phyloP scores from a whole-genome alignment of 495 filamentous ascomycete species.

The Aspergillus coremiiformis region DNA sequence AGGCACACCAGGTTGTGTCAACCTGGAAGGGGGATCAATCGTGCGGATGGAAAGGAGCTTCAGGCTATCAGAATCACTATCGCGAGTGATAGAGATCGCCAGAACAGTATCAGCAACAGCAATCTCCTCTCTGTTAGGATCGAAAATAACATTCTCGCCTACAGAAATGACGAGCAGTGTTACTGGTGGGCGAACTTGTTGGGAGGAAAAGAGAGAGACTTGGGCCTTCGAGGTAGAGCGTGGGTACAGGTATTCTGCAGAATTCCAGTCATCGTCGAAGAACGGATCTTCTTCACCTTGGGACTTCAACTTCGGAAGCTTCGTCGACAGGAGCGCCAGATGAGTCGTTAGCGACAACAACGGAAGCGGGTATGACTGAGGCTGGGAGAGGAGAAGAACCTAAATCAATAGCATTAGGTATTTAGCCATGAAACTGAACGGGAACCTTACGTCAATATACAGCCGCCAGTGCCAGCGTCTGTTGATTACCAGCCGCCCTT shows the following conservation, averaged over 20 bases:
- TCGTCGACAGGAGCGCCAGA: slow-evolving; percentile 85
- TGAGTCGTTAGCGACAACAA: slow-evolving; percentile 89
- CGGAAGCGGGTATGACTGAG: slow-evolving; percentile 84
- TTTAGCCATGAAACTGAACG: slow-evolving; percentile 1
- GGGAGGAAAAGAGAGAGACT: slow-evolving; percentile 6
- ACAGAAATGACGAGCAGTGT: slow-evolving; percentile 85
- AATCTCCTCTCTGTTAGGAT: slow-evolving; percentile 83
- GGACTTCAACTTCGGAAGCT: slow-evolving; percentile 75
- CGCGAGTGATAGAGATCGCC: slow-evolving; percentile 61
- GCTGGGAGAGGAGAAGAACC: slow-evolving; percentile 90
- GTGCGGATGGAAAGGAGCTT: slow-evolving; percentile 57
- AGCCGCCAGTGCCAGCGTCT: slow-evolving; percentile 89
- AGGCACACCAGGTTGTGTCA: slow-evolving; percentile 62
- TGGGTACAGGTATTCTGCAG: slow-evolving; percentile 68
- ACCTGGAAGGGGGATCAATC: slow-evolving; percentile 62
- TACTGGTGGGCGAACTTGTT: slow-evolving; percentile 59
- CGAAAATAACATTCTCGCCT: slow-evolving; percentile 84
- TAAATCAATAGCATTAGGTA: slow-evolving; percentile 26
- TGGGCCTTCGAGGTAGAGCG: slow-evolving; percentile 22
- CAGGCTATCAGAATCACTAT: slow-evolving; percentile 25
- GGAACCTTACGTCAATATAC: slow-evolving; percentile 76
- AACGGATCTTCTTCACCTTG: slow-evolving; percentile 89
- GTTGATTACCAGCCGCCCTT: slow-evolving; percentile 72
- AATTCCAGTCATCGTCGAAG: slow-evolving; percentile 97
- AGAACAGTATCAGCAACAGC: slow-evolving; percentile 83